Evolutionary conservation across 1,284 basidiomycete species (phyloP).

Genomic region (Fomitiporia mediterranea): DNA sequence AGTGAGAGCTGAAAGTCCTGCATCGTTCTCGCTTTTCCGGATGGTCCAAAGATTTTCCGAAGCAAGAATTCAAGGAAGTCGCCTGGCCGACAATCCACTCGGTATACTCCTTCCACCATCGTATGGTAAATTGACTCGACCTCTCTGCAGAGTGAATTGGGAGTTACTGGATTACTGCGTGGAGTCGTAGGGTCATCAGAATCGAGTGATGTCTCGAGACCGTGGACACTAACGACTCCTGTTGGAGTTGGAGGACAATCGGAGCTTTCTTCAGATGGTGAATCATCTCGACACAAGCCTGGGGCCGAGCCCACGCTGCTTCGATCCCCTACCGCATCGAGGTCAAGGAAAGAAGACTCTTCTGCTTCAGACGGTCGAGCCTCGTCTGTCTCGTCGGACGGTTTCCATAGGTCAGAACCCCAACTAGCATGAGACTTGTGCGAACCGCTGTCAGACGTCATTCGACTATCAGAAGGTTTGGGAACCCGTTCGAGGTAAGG

Average conservation of each 20-base stretch:
- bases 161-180: neutral
- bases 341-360: constrained; percentile 15
- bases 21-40: constrained; percentile 27
- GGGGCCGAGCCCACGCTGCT: constrained; percentile 12
- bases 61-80: constrained; percentile 41
- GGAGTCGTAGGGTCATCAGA: neutral
- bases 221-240: neutral
- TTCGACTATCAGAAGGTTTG: constrained; percentile 7
- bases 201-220: constrained; percentile 2
- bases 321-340: constrained; percentile 5
- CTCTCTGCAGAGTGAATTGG: constrained; percentile 29
- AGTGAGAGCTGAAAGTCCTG: constrained; percentile 17
- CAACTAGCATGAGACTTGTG: constrained; percentile 9
- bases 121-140: constrained; percentile 48
- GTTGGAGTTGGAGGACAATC: constrained; percentile 14
- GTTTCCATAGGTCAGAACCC: constrained; percentile 5
- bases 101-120: constrained; percentile 47
- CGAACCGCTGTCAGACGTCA: constrained; percentile 21
- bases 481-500: constrained; percentile 36
- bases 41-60: constrained; percentile 45
- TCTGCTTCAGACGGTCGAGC: neutral
- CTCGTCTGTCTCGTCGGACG: constrained; percentile 22
- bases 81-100: constrained; percentile 45
- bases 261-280: constrained; percentile 15
- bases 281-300: constrained; percentile 14